A percentile compares a stretch with the other conserved stretches of the same genome.
These are phyloP conservation scores for Claviceps sp. DNA, from an alignment of 2,329 filamentous ascomycete species.

Conservation along the genomic window DNA sequence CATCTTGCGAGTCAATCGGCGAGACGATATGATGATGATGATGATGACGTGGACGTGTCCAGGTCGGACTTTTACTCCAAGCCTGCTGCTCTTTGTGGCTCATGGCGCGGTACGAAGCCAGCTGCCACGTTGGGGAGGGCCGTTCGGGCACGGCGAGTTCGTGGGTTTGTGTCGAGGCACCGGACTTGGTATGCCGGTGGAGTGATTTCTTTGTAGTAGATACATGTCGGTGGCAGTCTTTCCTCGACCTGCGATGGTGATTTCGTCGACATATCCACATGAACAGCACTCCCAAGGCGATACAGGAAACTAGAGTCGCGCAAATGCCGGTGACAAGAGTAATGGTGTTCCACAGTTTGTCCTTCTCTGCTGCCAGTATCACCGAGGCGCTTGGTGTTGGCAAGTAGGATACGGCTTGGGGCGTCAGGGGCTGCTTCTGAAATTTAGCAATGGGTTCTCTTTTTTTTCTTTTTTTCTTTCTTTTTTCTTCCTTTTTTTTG, in stretches of 20 bases:
- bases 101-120: background rate
- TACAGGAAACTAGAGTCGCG: background rate
- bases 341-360: background rate
- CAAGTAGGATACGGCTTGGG: background rate
- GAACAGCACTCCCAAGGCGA: background rate
- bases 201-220: background rate
- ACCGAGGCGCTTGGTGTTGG: background rate
- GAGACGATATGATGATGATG: background rate
- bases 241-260: background rate
- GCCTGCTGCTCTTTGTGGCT: background rate
- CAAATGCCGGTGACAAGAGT: background rate
- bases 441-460: background rate
- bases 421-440: background rate
- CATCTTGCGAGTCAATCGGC: background rate
- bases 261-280: background rate
- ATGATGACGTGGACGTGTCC: background rate
- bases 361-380: background rate
- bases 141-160: background rate
- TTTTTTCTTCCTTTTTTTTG: background rate
- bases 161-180: background rate
- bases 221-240: background rate
- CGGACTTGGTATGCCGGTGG: background rate
- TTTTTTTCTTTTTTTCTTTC: no score
- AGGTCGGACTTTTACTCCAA: background rate
- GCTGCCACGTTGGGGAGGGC: background rate